Base-by-base conservation (phyloP, 1,284 basidiomycete genomes). In the Microbotryum saponariae region DNA sequence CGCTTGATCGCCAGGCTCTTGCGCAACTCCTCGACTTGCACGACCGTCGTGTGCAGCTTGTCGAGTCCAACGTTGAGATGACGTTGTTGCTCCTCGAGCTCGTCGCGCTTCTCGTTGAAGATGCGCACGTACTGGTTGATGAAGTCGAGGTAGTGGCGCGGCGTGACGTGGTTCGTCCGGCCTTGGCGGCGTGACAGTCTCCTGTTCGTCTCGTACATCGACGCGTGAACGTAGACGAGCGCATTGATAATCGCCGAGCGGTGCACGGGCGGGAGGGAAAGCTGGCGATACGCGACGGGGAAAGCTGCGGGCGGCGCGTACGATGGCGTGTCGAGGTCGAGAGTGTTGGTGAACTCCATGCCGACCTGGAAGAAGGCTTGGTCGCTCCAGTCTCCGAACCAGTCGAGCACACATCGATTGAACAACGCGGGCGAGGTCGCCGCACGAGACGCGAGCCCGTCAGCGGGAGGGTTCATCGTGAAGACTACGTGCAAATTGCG, bases 341-440 rank as follows among this genome's bases (percentile, higher is more conserved):
- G 82, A 0, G 86, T 87, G 59, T 88, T 83, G 0, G 92, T 97
- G 76, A 97, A 93, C 77, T 97, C 93, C 80, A 88, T 84, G 45
- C 89, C 93, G 62, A 97, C 93, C 79, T 97, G 93, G 74, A 89
- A 96, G 75, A 97, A 89, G 1, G 93, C 92, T 74, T 96, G 91
- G 71, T 94, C 91, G 8, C 92, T 91, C 93, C 93, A 97, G 74
- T 96, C 91, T 47, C 93, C 92, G 71, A 97, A 97, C 93, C 93
- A 97, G 76, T 97, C 92, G 61, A 97, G 81, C 6, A 97, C 93
- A 74, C 93, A 97, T 78, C 93, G 86, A 78, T 97, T 97, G 84
- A 97, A 97, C 71, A 97, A 80, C 20, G 93, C 93, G 6, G 96
- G 96, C 1, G 93, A 97, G 0, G 96, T 97, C 1, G 96, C 94